Conservation (phyloP, 2,329 filamentous ascomycete species). For the Dryadomyces sulphureus region DNA sequence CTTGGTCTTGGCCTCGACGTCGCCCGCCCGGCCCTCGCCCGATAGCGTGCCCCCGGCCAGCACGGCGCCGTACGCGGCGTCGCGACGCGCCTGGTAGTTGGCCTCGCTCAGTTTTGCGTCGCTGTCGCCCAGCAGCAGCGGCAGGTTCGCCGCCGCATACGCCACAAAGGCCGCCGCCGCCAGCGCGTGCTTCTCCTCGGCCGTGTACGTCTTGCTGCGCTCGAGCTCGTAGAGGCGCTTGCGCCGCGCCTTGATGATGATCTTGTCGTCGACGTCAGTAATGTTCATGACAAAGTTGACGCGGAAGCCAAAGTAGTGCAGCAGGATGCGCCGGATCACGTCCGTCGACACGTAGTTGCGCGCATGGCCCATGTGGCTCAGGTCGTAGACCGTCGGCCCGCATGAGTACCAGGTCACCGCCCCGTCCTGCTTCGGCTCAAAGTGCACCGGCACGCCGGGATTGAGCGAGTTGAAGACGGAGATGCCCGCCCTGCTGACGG, state of each 20-base stretch:
- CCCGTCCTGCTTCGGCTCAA: conserved; percentile 10
- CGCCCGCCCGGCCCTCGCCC: conserved; percentile 12
- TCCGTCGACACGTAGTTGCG: conserved; percentile 67
- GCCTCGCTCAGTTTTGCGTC: conserved; percentile 4
- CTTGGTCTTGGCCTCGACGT: conserved; percentile 14
- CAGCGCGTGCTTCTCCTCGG: conserved; percentile 10
- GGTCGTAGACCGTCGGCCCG: conserved; percentile 43
- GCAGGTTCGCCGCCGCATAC: conserved; percentile 14
- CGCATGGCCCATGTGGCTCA: conserved; percentile 60
- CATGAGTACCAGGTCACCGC: conserved; percentile 13
- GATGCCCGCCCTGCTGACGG: conserved; percentile 20
- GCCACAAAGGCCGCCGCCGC: conserved; percentile 11
- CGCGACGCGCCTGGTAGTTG: conserved; percentile 10
- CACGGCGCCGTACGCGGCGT: conserved; percentile 12
- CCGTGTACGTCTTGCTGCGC: conserved; percentile 9
- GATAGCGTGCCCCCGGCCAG: conserved; percentile 11
- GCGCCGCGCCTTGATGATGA: conserved; percentile 15
- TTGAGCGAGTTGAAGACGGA: conserved; percentile 70
- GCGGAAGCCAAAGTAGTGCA: conserved; percentile 56
- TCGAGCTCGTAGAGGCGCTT: conserved; percentile 14
- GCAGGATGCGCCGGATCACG: conserved; percentile 55
- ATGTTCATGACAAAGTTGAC: conserved; percentile 67
- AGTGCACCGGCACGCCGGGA: conserved; percentile 47
- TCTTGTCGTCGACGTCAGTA: conserved; percentile 54
- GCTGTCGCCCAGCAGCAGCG: conserved; percentile 8